Base-by-base conservation (phyloP, 2,329 filamentous ascomycete genomes). In the Ophiostoma perfectum region DNA sequence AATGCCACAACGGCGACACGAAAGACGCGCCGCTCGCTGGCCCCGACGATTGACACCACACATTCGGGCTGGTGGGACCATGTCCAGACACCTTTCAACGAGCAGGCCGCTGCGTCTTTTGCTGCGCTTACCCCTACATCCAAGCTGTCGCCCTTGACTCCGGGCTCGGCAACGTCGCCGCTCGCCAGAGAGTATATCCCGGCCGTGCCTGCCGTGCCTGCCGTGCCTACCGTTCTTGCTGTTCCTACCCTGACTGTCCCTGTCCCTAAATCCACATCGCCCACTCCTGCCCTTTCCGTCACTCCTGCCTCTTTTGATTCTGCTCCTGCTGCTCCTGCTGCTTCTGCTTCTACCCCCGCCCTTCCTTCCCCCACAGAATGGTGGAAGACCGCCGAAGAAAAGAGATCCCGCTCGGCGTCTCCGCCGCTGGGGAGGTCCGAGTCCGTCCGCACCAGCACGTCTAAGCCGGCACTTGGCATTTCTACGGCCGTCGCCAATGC, bases 41-140 rank as follows among this genome's bases (percentile, higher is more conserved):
- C 76, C 14, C 72, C 64, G 65, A 81, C 84, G 55, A 85, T 84
- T 41, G 83, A 81, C 58, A 83, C 64, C 2, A 70, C 85, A 11
- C 83, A 82, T 68, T 89, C 88, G 39, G 90, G 90, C 27, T 93
- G 90, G 90, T 93, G 90, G 90, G 90, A 91, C 73, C 83, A 90
- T 72, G 86, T 93, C 68, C 88, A 85, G 7, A 90, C 90, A 0
- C 90, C 90, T 0, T 92, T 92, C 73, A 73, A 78, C 16, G 81
- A 83, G 42, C 74, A 74, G 45, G 72, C 64, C 12, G 27, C 42
- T 3, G 7, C 39, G 3, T 5, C 62, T 1, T 65, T 65, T 49
- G 11, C 44, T 4, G 11, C 63, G 4, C 36, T 36, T 36, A 64
- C 60, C 4, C 38, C 60, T 2, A 42, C 16, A 16, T 4, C 74